phyloP scores from a whole-genome alignment of 805 yeast genomes.

The Sugiyamaella qingdaonensis region DNA sequence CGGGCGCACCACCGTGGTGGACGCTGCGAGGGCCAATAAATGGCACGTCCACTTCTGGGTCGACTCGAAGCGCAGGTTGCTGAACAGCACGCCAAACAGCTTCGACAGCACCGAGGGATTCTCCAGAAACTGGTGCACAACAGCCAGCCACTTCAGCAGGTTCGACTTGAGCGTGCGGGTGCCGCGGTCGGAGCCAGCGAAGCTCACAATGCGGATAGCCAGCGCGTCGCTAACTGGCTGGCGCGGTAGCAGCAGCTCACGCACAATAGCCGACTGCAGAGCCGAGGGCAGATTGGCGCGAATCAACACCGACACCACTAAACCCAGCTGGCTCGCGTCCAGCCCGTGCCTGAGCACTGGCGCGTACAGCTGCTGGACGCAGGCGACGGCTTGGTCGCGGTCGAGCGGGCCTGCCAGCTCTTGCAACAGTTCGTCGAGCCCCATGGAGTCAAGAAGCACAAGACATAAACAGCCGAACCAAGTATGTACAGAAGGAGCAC shows the following conservation, averaged over 20 bases:
- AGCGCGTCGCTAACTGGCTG: conserved; percentile 25
- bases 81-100: conserved; percentile 21
- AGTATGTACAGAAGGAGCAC: too few relatives aligned
- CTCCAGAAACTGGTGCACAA: conserved; percentile 17
- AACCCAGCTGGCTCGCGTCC: not conserved
- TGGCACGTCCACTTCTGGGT: conserved; percentile 23
- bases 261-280: conserved; percentile 7
- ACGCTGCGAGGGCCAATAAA: conserved; percentile 19
- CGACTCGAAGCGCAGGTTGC: conserved; percentile 17
- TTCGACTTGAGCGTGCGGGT: conserved; percentile 12
- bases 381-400: not conserved
- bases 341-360: not conserved
- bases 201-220: conserved; percentile 28
- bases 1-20: conserved; percentile 16
- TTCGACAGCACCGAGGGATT: conserved; percentile 13
- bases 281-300: conserved; percentile 7
- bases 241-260: conserved; percentile 19
- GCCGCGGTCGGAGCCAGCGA: conserved; percentile 6
- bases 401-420: not conserved
- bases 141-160: conserved; percentile 22
- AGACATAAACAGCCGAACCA: not conserved
- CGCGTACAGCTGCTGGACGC: not conserved
- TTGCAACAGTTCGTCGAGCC: not conserved
- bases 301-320: not conserved
- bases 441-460: not conserved